Base-by-base conservation (phyloP, 768 basidiomycete species). In the Suillus luteus region DNA sequence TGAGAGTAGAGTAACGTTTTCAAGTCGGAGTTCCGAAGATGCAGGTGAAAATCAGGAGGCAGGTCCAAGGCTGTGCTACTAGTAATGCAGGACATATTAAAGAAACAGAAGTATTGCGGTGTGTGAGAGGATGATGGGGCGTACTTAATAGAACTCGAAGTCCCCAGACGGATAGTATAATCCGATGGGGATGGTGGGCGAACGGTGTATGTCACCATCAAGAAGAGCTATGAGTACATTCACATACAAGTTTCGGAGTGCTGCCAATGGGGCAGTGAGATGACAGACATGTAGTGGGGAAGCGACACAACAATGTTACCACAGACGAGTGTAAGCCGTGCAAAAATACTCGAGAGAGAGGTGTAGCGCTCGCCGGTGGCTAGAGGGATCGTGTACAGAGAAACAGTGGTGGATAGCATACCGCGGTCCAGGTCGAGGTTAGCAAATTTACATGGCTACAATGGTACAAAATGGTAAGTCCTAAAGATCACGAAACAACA, bases 21-120 rank as follows among this genome's bases (percentile, higher is more conserved):
- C 75, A 40, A 90, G 76, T 40, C 89, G 79, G 58, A 77, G 79
- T 57, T 84, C 81, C 3, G 78, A 73, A 5, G 81, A 75, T 24
- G 73, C 69, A 17, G 80, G 77, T 55, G 81, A 73, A 31, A 31
- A 31, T 31, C 31, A 31, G 31, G 3, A 31, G 76, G 65, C 72
- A 79, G 71, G 66, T 79, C 60, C 75, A 67, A 62, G 2, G 81
- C 78, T 11, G 73, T 72, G 24, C 78, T 73, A 60, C 31, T 31
- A 31, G 74, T 19, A 59, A 70, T 68, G 24, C 62, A 62, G 55
- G 19, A 59, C 46, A 64, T 68, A 19, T n/a, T 12, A 22, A 2
- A 12, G 22, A 14, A 14, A 48, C 5, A 24, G 22, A 48, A 24
- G 48, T 22, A 14, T 5, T 14, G 22, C 12, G 5, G 46, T 14